Conservation (phyloP, 2,329 filamentous ascomycete genomes). For the Verticillium klebahnii region DNA sequence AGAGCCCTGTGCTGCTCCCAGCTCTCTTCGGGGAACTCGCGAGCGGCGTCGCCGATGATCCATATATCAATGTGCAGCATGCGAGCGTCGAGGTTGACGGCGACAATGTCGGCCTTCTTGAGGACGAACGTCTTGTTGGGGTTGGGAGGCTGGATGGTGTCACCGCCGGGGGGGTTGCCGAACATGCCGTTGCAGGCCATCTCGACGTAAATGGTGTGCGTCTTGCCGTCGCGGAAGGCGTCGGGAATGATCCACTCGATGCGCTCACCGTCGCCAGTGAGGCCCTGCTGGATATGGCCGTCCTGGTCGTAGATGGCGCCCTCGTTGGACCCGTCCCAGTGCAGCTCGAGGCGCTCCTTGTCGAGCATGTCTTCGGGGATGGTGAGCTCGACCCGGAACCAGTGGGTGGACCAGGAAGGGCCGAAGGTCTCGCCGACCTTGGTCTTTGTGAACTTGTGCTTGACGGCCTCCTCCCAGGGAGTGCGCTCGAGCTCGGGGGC, state of each 20-base stretch:
- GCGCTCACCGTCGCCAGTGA: slow-evolving; percentile 86
- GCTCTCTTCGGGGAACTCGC: slow-evolving; percentile 83
- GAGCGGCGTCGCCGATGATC: slow-evolving; percentile 89
- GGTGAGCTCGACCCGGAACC: slow-evolving; percentile 82
- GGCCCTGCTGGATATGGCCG: slow-evolving; percentile 83
- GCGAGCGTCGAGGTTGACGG: slow-evolving; percentile 80
- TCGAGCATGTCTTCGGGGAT: slow-evolving; percentile 68
- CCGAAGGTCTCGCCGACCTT: slow-evolving; percentile 77
- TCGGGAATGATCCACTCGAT: slow-evolving; percentile 88
- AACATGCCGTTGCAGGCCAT: slow-evolving; percentile 99
- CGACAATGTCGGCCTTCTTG: slow-evolving; percentile 76
- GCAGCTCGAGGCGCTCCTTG: slow-evolving; percentile 84
- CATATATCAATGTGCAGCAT: slow-evolving; percentile 88
- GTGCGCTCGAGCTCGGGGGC: slow-evolving; percentile 76
- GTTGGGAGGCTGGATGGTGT: slow-evolving; percentile 82
- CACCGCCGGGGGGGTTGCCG: slow-evolving; percentile 80
- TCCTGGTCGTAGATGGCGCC: slow-evolving; percentile 90
- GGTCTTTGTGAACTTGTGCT: slow-evolving; percentile 69
- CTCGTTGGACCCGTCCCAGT: slow-evolving; percentile 94
- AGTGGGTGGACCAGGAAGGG: slow-evolving; percentile 95
- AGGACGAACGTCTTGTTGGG: slow-evolving; percentile 80
- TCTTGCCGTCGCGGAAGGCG: slow-evolving; percentile 74
- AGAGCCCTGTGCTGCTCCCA: slow-evolving; percentile 87
- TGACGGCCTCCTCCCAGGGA: slow-evolving; percentile 77
- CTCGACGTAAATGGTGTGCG: slow-evolving; percentile 90